Percentiles rank a stretch among this genome's conserved stretches.
These are phyloP conservation scores for Tremellales sp. DNA, from an alignment of 1,284 basidiomycete genomes.

Conservation along the genomic window DNA sequence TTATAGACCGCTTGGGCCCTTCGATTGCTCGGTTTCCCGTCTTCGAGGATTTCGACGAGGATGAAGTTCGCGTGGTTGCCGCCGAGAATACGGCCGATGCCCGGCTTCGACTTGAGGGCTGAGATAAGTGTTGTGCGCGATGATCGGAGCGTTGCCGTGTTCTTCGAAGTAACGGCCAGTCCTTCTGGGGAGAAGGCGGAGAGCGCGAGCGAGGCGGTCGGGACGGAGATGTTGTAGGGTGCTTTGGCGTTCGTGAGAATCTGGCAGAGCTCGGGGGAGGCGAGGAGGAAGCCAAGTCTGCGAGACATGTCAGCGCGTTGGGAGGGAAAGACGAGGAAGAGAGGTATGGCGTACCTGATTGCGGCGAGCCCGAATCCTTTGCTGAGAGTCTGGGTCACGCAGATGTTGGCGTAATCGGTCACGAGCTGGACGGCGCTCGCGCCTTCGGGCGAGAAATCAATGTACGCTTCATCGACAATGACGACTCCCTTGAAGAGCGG, in stretches of 20 bases:
- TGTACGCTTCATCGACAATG: conserved; percentile 95
- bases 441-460: conserved; percentile 75
- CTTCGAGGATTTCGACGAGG: conserved; percentile 69
- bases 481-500: conserved; percentile 83
- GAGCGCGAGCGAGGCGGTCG: conserved; percentile 78
- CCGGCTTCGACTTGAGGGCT: conserved; percentile 55
- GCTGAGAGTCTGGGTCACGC: conserved; percentile 92
- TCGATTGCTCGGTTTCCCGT: conserved; percentile 60
- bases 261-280: conserved; percentile 84
- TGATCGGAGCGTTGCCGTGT: conserved; percentile 59
- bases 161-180: conserved; percentile 62
- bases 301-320: not conserved
- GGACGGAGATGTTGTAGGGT: conserved; percentile 93
- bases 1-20: conserved; percentile 73
- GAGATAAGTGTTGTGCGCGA: conserved; percentile 59
- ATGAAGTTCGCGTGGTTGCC: conserved; percentile 91
- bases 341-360: conserved; percentile 67
- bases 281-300: conserved; percentile 84
- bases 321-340: not conserved
- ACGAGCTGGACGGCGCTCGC: conserved; percentile 66
- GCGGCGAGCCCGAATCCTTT: conserved; percentile 95
- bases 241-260: conserved; percentile 95
- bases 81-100: conserved; percentile 71
- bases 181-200: conserved; percentile 69
- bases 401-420: conserved; percentile 79